Percentiles rank a stretch among this genome's conserved stretches.
Evolutionary conservation across 2,329 filamentous ascomycete species (phyloP).

Genomic region (Ascomycota sp.): DNA sequence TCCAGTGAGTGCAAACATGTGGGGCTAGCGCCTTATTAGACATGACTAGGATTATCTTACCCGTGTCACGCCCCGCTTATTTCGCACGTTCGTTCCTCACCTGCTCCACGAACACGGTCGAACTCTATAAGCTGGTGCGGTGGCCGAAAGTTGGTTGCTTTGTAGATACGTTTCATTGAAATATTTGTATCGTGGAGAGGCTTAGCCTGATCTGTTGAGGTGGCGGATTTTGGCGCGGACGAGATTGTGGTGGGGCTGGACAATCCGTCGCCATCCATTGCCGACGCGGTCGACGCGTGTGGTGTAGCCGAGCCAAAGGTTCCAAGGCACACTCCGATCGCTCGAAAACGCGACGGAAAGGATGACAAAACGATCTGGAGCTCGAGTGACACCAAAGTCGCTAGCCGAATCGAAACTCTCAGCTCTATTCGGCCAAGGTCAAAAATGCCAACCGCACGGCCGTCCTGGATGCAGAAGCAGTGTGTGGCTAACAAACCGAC

Average conservation of each 20-base stretch:
- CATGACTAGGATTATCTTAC: no score
- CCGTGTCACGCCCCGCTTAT: no score
- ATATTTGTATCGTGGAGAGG: not conserved
- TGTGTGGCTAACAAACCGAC: no score
- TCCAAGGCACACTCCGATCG: not conserved
- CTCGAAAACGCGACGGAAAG: not conserved
- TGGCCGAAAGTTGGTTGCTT: no score
- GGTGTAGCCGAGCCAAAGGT: not conserved
- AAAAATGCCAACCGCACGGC: constrained; percentile 6
- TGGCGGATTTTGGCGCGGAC: not conserved
- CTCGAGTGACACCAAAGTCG: not conserved
- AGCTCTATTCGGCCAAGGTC: constrained; percentile 7
- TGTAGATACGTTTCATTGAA: no score
- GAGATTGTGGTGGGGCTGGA: not conserved
- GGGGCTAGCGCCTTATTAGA: no score
- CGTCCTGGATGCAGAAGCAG: constrained; percentile 5
- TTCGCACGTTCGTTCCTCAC: no score
- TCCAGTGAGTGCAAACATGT: no score
- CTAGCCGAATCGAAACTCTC: not conserved
- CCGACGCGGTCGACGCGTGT: not conserved
- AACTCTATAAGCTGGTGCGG: no score
- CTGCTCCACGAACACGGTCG: no score
- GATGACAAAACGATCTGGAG: not conserved
- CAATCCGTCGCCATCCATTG: not conserved
- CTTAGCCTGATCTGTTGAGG: not conserved